Evolutionary conservation across 208 protist species (phyloP).

Genomic region (Crithidia mellificae): DNA sequence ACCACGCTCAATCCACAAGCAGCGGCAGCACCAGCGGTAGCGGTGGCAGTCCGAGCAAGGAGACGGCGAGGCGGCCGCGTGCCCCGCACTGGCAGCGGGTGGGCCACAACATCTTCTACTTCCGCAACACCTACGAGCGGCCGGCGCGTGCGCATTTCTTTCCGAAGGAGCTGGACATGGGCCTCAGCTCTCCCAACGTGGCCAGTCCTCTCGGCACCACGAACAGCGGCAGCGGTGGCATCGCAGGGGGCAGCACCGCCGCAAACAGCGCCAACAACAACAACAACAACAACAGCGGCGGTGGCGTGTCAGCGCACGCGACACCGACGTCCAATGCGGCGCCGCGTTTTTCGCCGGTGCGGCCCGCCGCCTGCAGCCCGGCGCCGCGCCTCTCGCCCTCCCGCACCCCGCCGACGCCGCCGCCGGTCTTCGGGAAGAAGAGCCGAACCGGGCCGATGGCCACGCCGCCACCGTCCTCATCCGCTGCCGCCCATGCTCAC

Average conservation of each 20-base stretch:
- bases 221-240: too few relatives aligned
- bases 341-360: neutral
- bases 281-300: neutral
- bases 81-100: constrained; percentile 51
- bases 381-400: constrained; percentile 9
- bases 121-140: constrained; percentile 68
- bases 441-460: neutral
- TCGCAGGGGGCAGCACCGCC: neutral
- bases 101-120: constrained; percentile 86
- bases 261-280: too few relatives aligned
- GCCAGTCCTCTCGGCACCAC: neutral
- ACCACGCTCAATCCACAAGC: neutral
- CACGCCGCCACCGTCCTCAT: neutral
- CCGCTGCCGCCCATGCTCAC: too few relatives aligned
- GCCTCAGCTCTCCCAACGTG: neutral
- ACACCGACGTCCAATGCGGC: neutral
- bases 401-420: constrained; percentile 17
- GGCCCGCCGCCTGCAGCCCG: constrained; percentile 1
- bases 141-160: constrained; percentile 43
- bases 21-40: neutral
- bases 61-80: neutral
- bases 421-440: constrained; percentile 24
- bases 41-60: neutral
- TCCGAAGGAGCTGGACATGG: constrained; percentile 19
- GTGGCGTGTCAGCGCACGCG: too few relatives aligned